Percentiles rank a stretch among this genome's conserved stretches.
Conservation (phyloP, 1,284 basidiomycete species). For the Microbotryum intermedium region DNA sequence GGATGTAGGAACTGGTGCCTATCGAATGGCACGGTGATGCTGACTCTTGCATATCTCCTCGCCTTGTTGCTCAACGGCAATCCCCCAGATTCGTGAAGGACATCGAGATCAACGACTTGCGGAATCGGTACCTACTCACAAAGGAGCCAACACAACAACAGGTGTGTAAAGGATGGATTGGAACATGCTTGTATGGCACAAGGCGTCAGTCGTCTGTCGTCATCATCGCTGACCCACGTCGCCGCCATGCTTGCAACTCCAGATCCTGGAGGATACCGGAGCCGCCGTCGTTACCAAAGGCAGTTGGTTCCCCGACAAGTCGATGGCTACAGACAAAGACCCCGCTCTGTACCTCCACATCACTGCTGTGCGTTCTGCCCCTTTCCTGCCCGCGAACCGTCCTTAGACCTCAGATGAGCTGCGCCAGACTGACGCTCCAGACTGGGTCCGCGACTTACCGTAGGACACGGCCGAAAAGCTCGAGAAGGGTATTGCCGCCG, state of each 20-base stretch:
- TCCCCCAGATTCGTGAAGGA: slow-evolving; percentile 59
- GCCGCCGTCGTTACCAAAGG: slow-evolving; percentile 85
- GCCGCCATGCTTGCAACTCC: neutral
- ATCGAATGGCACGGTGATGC: no score
- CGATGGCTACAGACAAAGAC: slow-evolving; percentile 80
- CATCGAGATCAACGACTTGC: slow-evolving; percentile 93
- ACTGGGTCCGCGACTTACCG: neutral
- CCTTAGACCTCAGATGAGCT: no score
- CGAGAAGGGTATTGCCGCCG: slow-evolving; percentile 61
- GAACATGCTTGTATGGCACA: neutral
- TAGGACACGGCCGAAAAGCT: slow-evolving; percentile 62
- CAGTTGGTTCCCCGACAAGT: slow-evolving; percentile 84
- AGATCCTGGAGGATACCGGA: slow-evolving; percentile 77
- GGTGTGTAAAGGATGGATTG: slow-evolving; percentile 48
- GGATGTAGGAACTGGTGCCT: no score
- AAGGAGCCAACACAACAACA: slow-evolving; percentile 86
- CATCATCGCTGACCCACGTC: neutral
- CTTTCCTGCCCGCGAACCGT: no score
- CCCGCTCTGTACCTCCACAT: slow-evolving; percentile 93
- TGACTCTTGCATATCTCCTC: no score
- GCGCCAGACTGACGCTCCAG: neutral
- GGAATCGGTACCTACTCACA: slow-evolving; percentile 91
- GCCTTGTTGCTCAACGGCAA: no score
- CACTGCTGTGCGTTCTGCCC: slow-evolving; percentile 48
- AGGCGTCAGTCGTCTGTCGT: neutral